phyloP scores from a whole-genome alignment of 2,329 filamentous ascomycete genomes.

The Geosmithia flava region DNA sequence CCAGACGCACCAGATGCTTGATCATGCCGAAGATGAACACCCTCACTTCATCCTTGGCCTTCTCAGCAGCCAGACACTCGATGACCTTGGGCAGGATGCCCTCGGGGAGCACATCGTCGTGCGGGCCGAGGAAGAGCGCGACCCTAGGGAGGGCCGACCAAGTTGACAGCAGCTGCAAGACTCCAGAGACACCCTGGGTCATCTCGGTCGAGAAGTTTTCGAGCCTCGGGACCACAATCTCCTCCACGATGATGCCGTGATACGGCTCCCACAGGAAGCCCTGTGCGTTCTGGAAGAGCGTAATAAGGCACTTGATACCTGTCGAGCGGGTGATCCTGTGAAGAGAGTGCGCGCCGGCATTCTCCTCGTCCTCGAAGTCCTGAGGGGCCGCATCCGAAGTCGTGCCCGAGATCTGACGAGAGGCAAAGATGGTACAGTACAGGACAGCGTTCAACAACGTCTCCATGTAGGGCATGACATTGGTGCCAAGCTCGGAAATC shows the following conservation, averaged over 20 bases:
- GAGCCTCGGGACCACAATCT: slow-evolving; percentile 67
- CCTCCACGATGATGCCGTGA: slow-evolving; percentile 55
- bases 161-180: slow-evolving; percentile 67
- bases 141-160: slow-evolving; percentile 62
- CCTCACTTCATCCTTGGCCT: slow-evolving; percentile 78
- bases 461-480: slow-evolving; percentile 54
- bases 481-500: slow-evolving; percentile 69
- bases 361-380: slow-evolving; percentile 27
- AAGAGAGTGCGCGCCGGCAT: slow-evolving; percentile 40
- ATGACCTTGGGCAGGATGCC: slow-evolving; percentile 60
- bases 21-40: slow-evolving; percentile 69
- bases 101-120: slow-evolving; percentile 29
- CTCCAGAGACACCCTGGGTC: slow-evolving; percentile 75
- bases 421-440: slow-evolving; percentile 67
- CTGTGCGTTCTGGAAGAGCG: slow-evolving; percentile 63
- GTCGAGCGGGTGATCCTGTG: slow-evolving; percentile 54
- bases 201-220: slow-evolving; percentile 73
- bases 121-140: slow-evolving; percentile 49
- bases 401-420: slow-evolving; percentile 39
- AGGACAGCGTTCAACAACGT: slow-evolving; percentile 65
- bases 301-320: slow-evolving; percentile 71
- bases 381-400: slow-evolving; percentile 20
- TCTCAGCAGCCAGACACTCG: slow-evolving; percentile 57
- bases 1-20: slow-evolving; percentile 51
- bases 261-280: slow-evolving; percentile 63